Percentiles rank a stretch among this genome's conserved stretches.
phyloP scores from a whole-genome alignment of 495 filamentous ascomycete genomes.

The Thermothielavioides terrestris region DNA sequence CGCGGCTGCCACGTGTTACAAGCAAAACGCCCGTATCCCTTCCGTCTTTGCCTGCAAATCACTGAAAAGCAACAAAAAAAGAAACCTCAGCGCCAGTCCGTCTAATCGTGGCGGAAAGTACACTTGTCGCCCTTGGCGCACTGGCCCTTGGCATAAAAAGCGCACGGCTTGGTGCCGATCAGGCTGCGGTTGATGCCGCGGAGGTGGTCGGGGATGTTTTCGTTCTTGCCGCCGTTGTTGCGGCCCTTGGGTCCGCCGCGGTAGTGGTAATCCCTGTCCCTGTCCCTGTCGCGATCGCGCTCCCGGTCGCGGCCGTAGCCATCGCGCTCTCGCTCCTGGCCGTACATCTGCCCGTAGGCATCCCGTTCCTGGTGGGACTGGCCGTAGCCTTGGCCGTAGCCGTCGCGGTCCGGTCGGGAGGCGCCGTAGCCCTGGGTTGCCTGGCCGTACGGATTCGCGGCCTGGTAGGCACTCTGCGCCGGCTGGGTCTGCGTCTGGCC shows the following conservation, averaged over 20 bases:
- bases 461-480: not conserved
- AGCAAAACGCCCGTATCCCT: too few species aligned
- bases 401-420: too few species aligned
- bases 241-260: not conserved
- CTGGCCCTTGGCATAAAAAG: constrained; percentile 68
- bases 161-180: constrained; percentile 55
- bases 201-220: constrained; percentile 27
- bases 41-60: too few species aligned
- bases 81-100: too few species aligned
- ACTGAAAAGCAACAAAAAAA: too few species aligned
- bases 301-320: not conserved
- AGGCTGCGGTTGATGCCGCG: constrained; percentile 35
- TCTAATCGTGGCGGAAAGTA: constrained; percentile 63
- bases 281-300: constrained; percentile 7
- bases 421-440: not conserved
- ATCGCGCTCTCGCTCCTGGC: constrained; percentile 13
- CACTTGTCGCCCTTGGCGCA: constrained; percentile 81
- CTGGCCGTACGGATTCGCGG: not conserved
- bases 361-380: constrained; percentile 16
- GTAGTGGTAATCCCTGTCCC: constrained; percentile 16
- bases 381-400: constrained; percentile 1
- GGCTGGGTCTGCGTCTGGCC: not conserved
- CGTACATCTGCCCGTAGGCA: constrained; percentile 8
- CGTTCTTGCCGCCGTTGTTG: constrained; percentile 6
- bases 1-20: too few species aligned